These are phyloP conservation scores for Yarrowia bubula DNA, from an alignment of 805 yeast genomes.

Conservation along the genomic window DNA sequence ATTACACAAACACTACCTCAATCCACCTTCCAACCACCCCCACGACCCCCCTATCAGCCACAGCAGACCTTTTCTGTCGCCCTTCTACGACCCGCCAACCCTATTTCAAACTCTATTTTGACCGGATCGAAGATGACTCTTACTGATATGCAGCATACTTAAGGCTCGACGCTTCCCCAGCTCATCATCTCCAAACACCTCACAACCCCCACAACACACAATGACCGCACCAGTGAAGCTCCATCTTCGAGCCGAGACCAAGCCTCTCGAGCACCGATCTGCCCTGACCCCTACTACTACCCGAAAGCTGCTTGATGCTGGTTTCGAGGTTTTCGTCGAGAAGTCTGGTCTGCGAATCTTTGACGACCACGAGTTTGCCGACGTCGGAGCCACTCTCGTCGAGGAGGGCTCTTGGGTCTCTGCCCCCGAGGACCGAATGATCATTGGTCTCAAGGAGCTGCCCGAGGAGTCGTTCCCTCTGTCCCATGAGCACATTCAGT, in stretches of 20 bases:
- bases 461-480: constrained; percentile 92
- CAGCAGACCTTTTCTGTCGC: neutral
- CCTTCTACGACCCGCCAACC: neutral
- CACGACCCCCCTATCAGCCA: too few species aligned
- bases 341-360: constrained; percentile 82
- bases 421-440: constrained; percentile 88
- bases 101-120: neutral
- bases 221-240: constrained; percentile 49
- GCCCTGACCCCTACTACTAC: constrained; percentile 93
- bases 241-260: constrained; percentile 94
- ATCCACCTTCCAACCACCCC: too few species aligned
- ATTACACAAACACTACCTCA: too few species aligned
- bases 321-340: constrained; percentile 86
- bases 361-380: constrained; percentile 66
- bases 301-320: constrained; percentile 77
- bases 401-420: constrained; percentile 90
- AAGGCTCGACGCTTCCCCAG: neutral
- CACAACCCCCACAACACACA: constrained; percentile 4
- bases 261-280: constrained; percentile 96
- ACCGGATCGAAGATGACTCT: constrained; percentile 17
- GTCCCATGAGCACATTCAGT: constrained; percentile 93
- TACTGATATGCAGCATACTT: constrained; percentile 5
- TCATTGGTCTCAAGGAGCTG: constrained; percentile 90
- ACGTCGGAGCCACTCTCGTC: constrained; percentile 81
- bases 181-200: neutral